These are phyloP conservation scores for Scedosporium boydii DNA, from an alignment of 2,329 filamentous ascomycete species.

Conservation along the genomic window DNA sequence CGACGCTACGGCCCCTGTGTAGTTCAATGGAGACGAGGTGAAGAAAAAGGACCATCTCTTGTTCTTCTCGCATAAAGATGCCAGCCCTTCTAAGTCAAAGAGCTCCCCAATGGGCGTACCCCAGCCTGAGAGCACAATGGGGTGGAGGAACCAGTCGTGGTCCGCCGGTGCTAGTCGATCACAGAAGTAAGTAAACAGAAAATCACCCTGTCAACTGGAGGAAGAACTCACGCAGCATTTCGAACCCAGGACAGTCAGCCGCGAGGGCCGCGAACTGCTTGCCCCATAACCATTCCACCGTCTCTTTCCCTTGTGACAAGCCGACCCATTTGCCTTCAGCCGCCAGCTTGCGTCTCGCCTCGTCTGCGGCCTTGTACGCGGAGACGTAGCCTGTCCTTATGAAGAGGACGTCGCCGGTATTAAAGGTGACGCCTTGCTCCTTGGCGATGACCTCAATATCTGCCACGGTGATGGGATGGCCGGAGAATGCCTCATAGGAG, in stretches of 20 bases:
- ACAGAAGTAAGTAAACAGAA: neutral
- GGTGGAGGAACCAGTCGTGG: conserved; percentile 14
- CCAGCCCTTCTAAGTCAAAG: conserved; percentile 18
- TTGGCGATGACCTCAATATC: conserved; percentile 32
- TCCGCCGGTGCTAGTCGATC: conserved; percentile 4
- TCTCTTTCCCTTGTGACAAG: conserved; percentile 11
- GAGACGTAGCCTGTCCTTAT: conserved; percentile 42
- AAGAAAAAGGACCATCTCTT: conserved; percentile 14
- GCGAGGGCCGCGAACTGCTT: conserved; percentile 18
- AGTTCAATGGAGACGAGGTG: conserved; percentile 12
- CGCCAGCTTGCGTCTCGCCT: conserved; percentile 14
- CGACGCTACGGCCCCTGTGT: conserved; percentile 10
- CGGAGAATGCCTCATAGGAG: neutral
- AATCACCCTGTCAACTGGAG: too few relatives aligned
- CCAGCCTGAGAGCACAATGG: conserved; percentile 17
- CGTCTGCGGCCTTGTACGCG: conserved; percentile 27
- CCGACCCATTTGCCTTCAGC: conserved; percentile 10
- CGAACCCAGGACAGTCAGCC: conserved; percentile 16
- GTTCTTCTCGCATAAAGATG: conserved; percentile 10
- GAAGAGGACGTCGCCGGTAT: conserved; percentile 45
- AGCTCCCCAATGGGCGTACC: conserved; percentile 18
- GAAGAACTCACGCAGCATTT: conserved; percentile 12
- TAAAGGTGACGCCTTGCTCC: conserved; percentile 31
- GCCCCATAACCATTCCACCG: conserved; percentile 18
- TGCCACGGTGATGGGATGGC: conserved; percentile 29